Conservation (phyloP, 2,329 filamentous ascomycete genomes). For the Ophiocordyceps sinensis region DNA sequence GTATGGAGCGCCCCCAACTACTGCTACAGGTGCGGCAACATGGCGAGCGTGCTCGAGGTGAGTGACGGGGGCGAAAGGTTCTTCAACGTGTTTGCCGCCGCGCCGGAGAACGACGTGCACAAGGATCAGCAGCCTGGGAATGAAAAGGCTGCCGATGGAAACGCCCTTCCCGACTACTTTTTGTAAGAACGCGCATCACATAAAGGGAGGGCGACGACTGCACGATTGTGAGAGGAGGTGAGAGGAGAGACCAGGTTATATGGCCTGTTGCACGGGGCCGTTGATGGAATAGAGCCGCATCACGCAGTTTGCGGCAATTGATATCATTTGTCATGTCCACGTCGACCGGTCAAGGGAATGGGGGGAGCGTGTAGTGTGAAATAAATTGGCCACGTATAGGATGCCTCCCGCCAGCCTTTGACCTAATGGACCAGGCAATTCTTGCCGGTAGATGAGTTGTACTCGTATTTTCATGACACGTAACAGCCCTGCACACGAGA, state of each 20-base stretch:
- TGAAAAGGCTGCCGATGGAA: constrained; percentile 54
- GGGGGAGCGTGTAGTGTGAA: background rate
- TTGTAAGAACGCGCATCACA: constrained; percentile 26
- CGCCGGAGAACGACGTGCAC: constrained; percentile 86
- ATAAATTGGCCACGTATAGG: background rate
- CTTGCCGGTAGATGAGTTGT: constrained; percentile 1
- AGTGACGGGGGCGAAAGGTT: constrained; percentile 84
- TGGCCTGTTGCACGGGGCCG: too few relatives aligned
- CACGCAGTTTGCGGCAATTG: too few relatives aligned
- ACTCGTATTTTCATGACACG: constrained; percentile 8
- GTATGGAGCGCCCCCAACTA: constrained; percentile 98
- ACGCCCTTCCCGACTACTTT: constrained; percentile 56
- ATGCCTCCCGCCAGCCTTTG: background rate
- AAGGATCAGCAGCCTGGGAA: constrained; percentile 68
- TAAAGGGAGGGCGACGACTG: background rate
- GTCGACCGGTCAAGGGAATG: too few relatives aligned
- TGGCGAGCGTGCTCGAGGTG: constrained; percentile 93
- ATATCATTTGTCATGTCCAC: too few relatives aligned
- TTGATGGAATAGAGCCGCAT: too few relatives aligned
- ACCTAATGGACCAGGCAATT: background rate
- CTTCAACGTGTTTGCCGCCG: constrained; percentile 96
- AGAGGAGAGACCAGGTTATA: background rate
- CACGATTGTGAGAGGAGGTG: background rate
- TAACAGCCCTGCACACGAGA: constrained; percentile 1
- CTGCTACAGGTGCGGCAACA: constrained; percentile 89